These are phyloP conservation scores for Botrytis tulipae DNA, from an alignment of 2,329 filamentous ascomycete species.

Conservation along the genomic window DNA sequence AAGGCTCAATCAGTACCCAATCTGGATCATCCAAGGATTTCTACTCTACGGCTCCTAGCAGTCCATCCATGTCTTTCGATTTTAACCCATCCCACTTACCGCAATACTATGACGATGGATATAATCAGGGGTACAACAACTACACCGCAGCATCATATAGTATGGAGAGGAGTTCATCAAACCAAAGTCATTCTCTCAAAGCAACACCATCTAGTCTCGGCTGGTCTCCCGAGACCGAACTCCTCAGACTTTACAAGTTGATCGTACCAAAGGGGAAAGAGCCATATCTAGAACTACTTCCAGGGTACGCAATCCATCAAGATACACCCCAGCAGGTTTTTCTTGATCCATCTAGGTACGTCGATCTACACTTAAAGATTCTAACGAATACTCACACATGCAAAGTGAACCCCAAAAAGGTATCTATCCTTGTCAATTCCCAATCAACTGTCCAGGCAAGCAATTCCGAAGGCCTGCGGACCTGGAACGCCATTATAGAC, in stretches of 20 bases:
- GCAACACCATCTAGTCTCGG: conserved; percentile 25
- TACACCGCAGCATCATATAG: background rate
- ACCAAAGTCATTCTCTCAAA: background rate
- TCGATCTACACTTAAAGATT: background rate
- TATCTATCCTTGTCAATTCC: conserved; percentile 29
- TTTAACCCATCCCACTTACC: background rate
- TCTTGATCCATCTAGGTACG: conserved; percentile 26
- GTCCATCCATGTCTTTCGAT: conserved; percentile 15
- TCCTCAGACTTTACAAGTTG: conserved; percentile 28
- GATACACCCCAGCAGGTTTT: conserved; percentile 26
- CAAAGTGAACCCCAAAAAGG: conserved; percentile 24
- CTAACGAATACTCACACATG: background rate
- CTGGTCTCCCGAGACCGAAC: conserved; percentile 23
- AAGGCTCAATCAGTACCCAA: conserved; percentile 18
- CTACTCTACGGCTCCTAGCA: conserved; percentile 9
- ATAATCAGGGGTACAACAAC: conserved; percentile 2
- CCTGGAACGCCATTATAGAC: conserved; percentile 41
- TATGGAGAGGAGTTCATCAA: background rate
- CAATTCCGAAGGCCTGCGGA: conserved; percentile 40
- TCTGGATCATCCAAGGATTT: conserved; percentile 4
- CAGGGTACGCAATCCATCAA: background rate
- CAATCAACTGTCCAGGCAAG: conserved; percentile 27
- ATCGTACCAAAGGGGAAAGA: conserved; percentile 27
- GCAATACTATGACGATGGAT: background rate
- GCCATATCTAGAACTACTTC: conserved; percentile 26